Conservation (phyloP, 2,329 filamentous ascomycete species). For the Verticillium nonalfalfae region DNA sequence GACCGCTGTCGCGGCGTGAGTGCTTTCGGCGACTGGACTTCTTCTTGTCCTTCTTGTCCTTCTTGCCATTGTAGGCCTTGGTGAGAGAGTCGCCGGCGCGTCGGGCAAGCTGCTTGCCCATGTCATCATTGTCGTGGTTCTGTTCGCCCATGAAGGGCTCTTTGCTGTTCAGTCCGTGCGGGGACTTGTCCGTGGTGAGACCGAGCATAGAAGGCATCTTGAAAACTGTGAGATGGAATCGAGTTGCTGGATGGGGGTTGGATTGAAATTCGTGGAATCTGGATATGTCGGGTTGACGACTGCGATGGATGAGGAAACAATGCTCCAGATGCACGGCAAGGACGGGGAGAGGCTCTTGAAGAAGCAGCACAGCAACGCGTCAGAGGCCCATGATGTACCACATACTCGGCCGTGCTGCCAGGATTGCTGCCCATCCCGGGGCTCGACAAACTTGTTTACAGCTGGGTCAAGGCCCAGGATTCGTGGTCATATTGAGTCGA, state of each 20-base stretch:
- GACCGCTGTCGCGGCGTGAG: slow-evolving; percentile 1
- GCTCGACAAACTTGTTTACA: not conserved
- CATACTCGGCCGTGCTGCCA: not conserved
- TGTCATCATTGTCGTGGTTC: not conserved
- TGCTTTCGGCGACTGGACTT: not conserved
- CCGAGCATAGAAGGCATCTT: slow-evolving; percentile 24
- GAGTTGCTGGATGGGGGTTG: not conserved
- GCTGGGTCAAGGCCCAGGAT: not conserved
- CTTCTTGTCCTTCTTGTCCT: not conserved
- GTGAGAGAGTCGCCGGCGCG: not conserved
- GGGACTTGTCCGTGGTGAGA: slow-evolving; percentile 20
- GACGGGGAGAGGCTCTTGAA: not conserved
- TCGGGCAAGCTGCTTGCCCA: slow-evolving; percentile 6
- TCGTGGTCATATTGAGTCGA: not conserved
- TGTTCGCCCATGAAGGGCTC: slow-evolving; percentile 3
- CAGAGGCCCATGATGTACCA: not conserved
- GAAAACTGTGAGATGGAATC: not conserved
- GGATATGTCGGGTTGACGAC: too few relatives aligned
- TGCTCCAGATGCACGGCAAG: not conserved
- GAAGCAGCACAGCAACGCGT: not conserved
- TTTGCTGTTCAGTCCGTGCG: slow-evolving; percentile 8
- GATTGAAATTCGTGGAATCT: too few relatives aligned
- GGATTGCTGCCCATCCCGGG: not conserved
- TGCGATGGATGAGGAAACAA: not conserved
- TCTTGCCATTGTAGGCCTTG: not conserved